These are phyloP conservation scores for Pouteria campechiana DNA, from an alignment of 179 eudicot species.

Conservation along the genomic window DNA sequence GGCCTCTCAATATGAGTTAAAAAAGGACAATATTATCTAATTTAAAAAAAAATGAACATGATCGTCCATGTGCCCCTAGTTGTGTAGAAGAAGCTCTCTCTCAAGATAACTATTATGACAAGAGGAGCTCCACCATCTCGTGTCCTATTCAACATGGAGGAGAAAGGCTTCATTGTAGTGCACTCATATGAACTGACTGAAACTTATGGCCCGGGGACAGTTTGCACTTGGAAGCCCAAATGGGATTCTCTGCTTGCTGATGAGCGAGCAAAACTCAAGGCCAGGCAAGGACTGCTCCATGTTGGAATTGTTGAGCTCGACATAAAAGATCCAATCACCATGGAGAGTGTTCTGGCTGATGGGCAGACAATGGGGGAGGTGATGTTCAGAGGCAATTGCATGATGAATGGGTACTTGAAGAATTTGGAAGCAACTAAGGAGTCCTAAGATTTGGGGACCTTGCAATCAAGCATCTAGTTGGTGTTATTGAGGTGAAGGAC, in stretches of 20 bases:
- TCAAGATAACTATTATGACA: slow-evolving; percentile 44
- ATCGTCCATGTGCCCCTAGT: slow-evolving; percentile 31
- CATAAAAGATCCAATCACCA: slow-evolving; percentile 46
- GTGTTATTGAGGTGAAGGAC: slow-evolving; percentile 67
- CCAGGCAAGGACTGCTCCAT: slow-evolving; percentile 68
- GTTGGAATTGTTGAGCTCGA: slow-evolving; percentile 55
- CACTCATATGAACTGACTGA: slow-evolving; percentile 80
- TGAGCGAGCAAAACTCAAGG: slow-evolving; percentile 35
- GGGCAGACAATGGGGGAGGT: slow-evolving; percentile 81
- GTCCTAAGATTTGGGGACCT: slow-evolving; percentile 64
- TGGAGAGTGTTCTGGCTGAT: slow-evolving; percentile 67
- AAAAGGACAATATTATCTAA: too few species aligned
- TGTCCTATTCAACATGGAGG: slow-evolving; percentile 52
- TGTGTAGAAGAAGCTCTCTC: slow-evolving; percentile 31
- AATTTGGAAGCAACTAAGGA: slow-evolving; percentile 42
- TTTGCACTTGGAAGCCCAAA: slow-evolving; percentile 69
- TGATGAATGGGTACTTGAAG: slow-evolving; percentile 73
- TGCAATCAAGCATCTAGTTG: slow-evolving; percentile 59
- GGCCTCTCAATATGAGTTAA: too few species aligned
- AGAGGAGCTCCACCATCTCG: slow-evolving; percentile 82
- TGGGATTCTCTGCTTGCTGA: slow-evolving; percentile 48
- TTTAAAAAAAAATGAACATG: too few species aligned
- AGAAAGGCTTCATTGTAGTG: slow-evolving; percentile 49
- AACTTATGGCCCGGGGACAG: slow-evolving; percentile 70
- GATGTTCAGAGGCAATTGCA: slow-evolving; percentile 74